Evolutionary conservation across 2,329 filamentous ascomycete species (phyloP), one percentile per base, ranked within the genome.

Genomic region (Penicillium sp.): DNA sequence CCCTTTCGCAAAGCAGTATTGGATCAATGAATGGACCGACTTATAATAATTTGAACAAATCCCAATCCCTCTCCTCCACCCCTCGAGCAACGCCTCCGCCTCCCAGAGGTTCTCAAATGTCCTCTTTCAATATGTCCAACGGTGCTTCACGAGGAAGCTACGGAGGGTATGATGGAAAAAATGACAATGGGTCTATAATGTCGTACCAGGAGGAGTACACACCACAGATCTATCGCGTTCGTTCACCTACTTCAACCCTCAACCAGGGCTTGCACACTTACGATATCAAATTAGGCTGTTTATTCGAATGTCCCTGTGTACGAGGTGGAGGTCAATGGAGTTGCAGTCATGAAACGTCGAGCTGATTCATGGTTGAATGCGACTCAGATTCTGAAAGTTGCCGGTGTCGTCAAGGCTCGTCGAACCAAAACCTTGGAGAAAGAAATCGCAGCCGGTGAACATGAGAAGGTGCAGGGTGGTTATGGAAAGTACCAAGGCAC

Each of bases 401-500:
- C 95, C 35, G 93, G 93, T 50, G 92, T 99, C 59, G 93, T 97
- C 72, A 99, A 99, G 78, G 95, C 93, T 59, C 96, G 96, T 78
- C 89, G 95, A 66, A 98, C 95, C 57, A 98, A 98, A 76, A 96
- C 98, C 8, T 83, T 99, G 51, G 95, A 99, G 74, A 98, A 98
- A 77, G 95, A 99, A 76, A 96, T 99, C 58, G 86, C 96, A 62
- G 95, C 90, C 0, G 95, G 95, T 69, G 91, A 96, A 71, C 93
- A 99, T 75, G 95, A 99, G 75, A 99, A 99, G 77, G 93, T 99
- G 3, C 95, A 99, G 74, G 95, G 95, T 33, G 95, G 95, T 5
- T 99, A 99, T 70, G 95, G 95, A 63, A 98, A 98, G 80, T 99
- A 99, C 70, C 95, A 99, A 79, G 95, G 95, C 54, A 99, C 95